Evolutionary conservation across 192 early-diverging fungal species (phyloP).

Genomic region (Ambispora gerdemannii): DNA sequence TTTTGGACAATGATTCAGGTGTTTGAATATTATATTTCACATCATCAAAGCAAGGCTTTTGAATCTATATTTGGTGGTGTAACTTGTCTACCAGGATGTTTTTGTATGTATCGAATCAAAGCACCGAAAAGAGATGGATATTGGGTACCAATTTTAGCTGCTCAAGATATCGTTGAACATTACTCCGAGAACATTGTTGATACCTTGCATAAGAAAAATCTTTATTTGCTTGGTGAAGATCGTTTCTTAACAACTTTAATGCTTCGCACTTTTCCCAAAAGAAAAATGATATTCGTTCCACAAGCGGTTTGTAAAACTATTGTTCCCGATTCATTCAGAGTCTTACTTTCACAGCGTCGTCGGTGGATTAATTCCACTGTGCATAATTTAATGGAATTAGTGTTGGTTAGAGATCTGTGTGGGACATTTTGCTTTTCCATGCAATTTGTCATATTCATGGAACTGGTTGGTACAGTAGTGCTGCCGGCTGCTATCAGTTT

Average conservation of each 20-base stretch:
- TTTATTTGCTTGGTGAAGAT: conserved; percentile 92
- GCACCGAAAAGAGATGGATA: conserved; percentile 73
- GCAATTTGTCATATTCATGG: conserved; percentile 97
- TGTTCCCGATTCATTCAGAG: conserved; percentile 82
- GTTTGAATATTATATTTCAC: conserved; percentile 85
- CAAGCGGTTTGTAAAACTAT: conserved; percentile 88
- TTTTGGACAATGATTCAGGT: conserved; percentile 84
- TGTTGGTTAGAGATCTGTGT: conserved; percentile 80
- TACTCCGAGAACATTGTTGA: conserved; percentile 85
- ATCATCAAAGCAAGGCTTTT: conserved; percentile 79
- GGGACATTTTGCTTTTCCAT: conserved; percentile 89
- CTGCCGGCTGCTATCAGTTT: conserved; percentile 89
- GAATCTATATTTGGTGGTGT: conserved; percentile 85
- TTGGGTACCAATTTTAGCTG: conserved; percentile 83
- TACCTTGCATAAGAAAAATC: conserved; percentile 91
- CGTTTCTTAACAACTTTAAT: conserved; percentile 94
- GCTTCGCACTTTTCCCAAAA: conserved; percentile 89
- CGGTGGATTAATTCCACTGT: conserved; percentile 96
- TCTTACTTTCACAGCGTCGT: conserved; percentile 76
- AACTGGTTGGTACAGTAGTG: conserved; percentile 87
- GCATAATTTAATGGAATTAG: conserved; percentile 82
- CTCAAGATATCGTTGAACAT: conserved; percentile 79
- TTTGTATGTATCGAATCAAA: conserved; percentile 86
- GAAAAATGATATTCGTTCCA: conserved; percentile 93
- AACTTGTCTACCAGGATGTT: conserved; percentile 80